Base-by-base conservation (phyloP, 768 basidiomycete species). In the Flagelloscypha sp. region DNA sequence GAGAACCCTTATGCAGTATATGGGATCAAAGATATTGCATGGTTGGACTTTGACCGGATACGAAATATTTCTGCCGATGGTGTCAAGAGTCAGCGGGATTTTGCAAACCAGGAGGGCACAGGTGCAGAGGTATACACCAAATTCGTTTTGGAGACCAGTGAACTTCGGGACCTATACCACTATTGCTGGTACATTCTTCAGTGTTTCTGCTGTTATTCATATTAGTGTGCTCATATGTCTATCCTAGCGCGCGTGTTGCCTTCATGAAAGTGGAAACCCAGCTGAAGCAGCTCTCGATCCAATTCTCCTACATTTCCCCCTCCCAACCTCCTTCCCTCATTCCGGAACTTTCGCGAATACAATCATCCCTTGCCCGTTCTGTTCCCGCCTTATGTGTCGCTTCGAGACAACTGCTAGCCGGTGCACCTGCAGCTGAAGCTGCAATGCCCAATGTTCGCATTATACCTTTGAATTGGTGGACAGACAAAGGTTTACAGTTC, bases 381-480 rank as follows among this genome's bases (percentile, higher is more conserved):
- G 79, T 94, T 6, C 90, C 90, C 0, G 82, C 78, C 1, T 66
- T 94, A 3, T 85, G 83, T 41, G 87, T 94, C 8, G 74, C 83
- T 47, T 84, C 89, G 0, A 67, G 75, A 12, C 76, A 89, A 47
- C 83, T 93, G 30, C 65, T 90, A 15, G 79, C 80, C 0, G 84
- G 84, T 6, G 84, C 80, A 2, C 83, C 85, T 3, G 89, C 88
- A 4, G 84, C 81, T 15, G 89, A 93, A 51, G 89, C 89, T 4
- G 89, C 89, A 4, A 87, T 90, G 85, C 79, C 87, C 6, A 89
- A 87, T 49, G 88, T 93, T 34, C 79, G 82, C 24, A 83, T 93
- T 33, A 82, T 88, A 43, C 84, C 88, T 6, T 65, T 88, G 11
- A 81, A 88, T 43, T 93, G 90, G 90, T 93, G 90, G 90, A 82